These are phyloP conservation scores for Malbranchea cinnamomea DNA, from an alignment of 2,329 filamentous ascomycete species.

Conservation along the genomic window DNA sequence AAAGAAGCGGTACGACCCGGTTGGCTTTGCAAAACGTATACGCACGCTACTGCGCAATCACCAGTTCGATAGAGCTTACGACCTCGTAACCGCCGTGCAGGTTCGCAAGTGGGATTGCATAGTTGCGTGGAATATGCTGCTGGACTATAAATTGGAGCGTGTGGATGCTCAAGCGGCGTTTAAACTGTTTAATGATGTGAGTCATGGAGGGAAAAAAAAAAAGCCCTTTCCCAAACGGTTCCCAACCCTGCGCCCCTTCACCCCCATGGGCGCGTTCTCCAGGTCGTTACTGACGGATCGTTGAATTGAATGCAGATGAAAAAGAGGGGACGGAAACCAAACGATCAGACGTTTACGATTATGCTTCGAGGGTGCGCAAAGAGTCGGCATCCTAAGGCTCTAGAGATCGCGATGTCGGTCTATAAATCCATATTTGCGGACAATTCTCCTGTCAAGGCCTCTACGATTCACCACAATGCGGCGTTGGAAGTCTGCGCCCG, in stretches of 20 bases:
- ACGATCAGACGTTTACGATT: constrained; percentile 68
- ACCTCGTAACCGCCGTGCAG: constrained; percentile 50
- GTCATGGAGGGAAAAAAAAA: no score
- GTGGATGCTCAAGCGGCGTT: constrained; percentile 49
- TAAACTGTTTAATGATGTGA: constrained; percentile 76
- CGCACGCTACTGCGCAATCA: constrained; percentile 42
- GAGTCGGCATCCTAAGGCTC: constrained; percentile 35
- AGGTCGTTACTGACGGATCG: constrained; percentile 8
- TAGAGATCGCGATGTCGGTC: constrained; percentile 55
- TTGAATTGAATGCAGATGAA: constrained; percentile 55
- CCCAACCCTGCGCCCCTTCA: not conserved
- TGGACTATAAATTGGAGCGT: constrained; percentile 53
- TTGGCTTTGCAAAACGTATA: constrained; percentile 57
- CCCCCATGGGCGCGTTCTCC: constrained; percentile 1
- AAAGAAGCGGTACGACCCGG: constrained; percentile 49
- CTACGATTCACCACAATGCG: constrained; percentile 74
- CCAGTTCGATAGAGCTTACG: constrained; percentile 50
- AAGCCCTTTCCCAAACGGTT: not conserved
- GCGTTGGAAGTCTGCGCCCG: constrained; percentile 68
- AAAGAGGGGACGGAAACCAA: constrained; percentile 69
- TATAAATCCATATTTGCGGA: constrained; percentile 60
- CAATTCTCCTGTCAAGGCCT: constrained; percentile 51
- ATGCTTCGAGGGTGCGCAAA: constrained; percentile 61
- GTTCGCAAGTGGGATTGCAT: constrained; percentile 48
- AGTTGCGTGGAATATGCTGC: constrained; percentile 79